Evolutionary conservation across 768 basidiomycete genomes (phyloP).

Genomic region (Mycena crocata): DNA sequence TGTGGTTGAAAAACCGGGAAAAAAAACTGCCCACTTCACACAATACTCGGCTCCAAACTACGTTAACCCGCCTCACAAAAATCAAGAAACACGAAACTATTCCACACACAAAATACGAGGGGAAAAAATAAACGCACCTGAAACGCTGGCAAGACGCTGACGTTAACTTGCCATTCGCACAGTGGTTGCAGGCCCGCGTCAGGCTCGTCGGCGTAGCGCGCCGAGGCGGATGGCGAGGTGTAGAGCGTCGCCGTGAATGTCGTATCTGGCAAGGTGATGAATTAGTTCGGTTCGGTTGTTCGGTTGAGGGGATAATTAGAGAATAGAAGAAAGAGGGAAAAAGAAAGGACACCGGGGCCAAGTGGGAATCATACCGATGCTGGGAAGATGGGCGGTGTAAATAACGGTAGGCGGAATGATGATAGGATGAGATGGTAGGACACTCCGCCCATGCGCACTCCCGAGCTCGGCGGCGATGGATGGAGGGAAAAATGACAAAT

Average conservation of each 20-base stretch:
- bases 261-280: conserved; percentile 51
- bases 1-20: no score
- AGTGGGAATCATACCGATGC: no score
- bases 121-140: conserved; percentile 59
- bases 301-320: neutral
- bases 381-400: no score
- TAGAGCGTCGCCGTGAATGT: conserved; percentile 70
- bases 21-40: no score
- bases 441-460: no score
- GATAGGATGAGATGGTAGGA: no score
- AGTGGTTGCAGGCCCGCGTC: conserved; percentile 55
- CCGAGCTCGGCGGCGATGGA: no score
- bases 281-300: neutral
- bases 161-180: conserved; percentile 71
- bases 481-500: no score
- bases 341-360: neutral
- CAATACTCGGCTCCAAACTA: no score
- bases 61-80: neutral
- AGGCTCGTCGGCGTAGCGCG: conserved; percentile 73
- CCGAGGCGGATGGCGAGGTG: conserved; percentile 59
- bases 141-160: conserved; percentile 8
- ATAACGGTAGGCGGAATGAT: no score
- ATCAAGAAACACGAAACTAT: neutral
- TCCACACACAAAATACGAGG: conserved; percentile 11
- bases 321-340: neutral